These are phyloP conservation scores for Toxicodendron radicans DNA, from an alignment of 345 rosid species.

Conservation along the genomic window DNA sequence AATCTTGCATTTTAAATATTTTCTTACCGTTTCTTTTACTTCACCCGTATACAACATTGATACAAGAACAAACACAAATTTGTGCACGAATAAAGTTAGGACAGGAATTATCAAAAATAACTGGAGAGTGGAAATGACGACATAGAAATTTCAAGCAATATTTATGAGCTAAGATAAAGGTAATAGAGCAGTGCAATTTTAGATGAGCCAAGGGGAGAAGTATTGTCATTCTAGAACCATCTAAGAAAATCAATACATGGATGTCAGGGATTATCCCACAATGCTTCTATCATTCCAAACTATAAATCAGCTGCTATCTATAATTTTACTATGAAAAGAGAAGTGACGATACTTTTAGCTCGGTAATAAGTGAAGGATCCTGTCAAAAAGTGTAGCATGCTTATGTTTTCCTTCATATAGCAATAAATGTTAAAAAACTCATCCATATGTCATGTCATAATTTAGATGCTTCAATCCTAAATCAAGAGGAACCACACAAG, in stretches of 20 bases:
- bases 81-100: no score
- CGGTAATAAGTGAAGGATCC: neutral
- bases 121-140: no score
- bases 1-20: no score
- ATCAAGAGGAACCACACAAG: neutral
- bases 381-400: neutral
- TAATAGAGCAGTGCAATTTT: neutral
- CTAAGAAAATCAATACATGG: neutral
- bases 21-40: no score
- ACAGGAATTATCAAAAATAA: no score
- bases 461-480: neutral
- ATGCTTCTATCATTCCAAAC: neutral
- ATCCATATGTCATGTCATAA: neutral
- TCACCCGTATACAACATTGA: no score
- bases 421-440: neutral
- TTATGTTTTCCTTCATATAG: neutral
- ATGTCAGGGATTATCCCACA: neutral
- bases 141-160: no score
- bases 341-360: neutral
- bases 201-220: neutral
- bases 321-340: neutral
- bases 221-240: neutral
- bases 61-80: no score
- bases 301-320: neutral
- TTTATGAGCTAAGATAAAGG: neutral